These are phyloP conservation scores for Hygrophorus pudorinus DNA, from an alignment of 768 basidiomycete genomes.

Conservation along the genomic window DNA sequence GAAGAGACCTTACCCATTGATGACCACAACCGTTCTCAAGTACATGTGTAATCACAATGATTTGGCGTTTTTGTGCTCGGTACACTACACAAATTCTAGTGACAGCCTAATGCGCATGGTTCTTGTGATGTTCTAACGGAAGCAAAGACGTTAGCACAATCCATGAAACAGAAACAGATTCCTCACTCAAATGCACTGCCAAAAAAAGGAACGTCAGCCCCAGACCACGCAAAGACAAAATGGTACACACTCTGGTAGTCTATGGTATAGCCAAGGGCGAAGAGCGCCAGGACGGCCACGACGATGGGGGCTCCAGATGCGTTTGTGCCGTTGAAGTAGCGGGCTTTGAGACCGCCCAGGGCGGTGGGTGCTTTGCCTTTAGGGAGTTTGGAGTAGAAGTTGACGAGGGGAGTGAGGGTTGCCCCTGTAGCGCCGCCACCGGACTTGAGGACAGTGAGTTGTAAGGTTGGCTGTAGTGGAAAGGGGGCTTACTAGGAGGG, in stretches of 20 bases:
- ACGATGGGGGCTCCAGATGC: constrained; percentile 65
- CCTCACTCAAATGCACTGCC: constrained; percentile 94
- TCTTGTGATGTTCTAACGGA: too few relatives aligned
- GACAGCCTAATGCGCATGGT: too few relatives aligned
- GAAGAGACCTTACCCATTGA: too few relatives aligned
- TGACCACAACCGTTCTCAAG: too few relatives aligned
- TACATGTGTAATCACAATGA: too few relatives aligned
- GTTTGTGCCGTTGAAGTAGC: constrained; percentile 79
- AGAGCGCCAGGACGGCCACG: constrained; percentile 51
- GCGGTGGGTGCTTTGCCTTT: constrained; percentile 68
- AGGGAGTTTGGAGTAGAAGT: constrained; percentile 94
- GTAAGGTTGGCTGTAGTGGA: too few relatives aligned
- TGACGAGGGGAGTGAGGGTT: constrained; percentile 75
- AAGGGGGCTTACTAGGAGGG: constrained; percentile 77
- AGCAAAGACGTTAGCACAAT: too few relatives aligned
- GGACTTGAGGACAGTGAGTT: too few relatives aligned
- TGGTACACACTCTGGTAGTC: constrained; percentile 71
- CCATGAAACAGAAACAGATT: too few relatives aligned
- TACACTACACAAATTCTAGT: too few relatives aligned
- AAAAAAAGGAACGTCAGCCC: constrained; percentile 3
- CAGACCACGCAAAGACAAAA: constrained; percentile 2
- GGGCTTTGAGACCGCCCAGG: constrained; percentile 56
- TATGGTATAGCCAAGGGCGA: constrained; percentile 73
- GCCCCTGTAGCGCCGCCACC: constrained; percentile 78
- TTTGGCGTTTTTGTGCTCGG: too few relatives aligned